Evolutionary conservation across 2,329 filamentous ascomycete genomes (phyloP).

Genomic region (Alternaria brassicae): DNA sequence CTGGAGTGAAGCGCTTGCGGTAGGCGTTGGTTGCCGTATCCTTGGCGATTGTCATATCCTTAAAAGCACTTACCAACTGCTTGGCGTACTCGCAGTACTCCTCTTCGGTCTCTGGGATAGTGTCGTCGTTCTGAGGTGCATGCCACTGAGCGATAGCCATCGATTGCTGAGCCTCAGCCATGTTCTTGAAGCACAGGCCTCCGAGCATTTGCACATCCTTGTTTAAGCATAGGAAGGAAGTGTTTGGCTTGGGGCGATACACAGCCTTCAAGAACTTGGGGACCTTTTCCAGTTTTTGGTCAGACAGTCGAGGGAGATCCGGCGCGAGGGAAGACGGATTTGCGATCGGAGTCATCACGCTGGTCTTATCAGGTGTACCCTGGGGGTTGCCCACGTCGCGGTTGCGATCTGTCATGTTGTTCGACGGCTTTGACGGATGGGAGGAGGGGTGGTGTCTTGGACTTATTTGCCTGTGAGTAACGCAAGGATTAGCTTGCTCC

Average conservation of each 20-base stretch:
- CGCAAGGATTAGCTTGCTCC: neutral
- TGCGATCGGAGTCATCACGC: neutral
- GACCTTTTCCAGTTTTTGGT: neutral
- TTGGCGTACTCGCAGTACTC: conserved; percentile 6
- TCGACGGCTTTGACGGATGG: neutral
- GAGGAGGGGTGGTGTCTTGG: neutral
- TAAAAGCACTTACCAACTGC: conserved; percentile 13
- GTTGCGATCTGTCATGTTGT: conserved; percentile 7
- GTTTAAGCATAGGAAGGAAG: conserved; percentile 12
- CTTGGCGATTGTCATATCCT: conserved; percentile 8
- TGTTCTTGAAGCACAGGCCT: conserved; percentile 16
- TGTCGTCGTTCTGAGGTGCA: conserved; percentile 7
- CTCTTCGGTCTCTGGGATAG: conserved; percentile 14
- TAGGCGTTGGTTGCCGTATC: conserved; percentile 16
- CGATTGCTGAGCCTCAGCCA: conserved; percentile 4
- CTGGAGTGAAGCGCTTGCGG: conserved; percentile 19
- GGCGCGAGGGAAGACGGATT: neutral
- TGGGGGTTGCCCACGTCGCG: neutral
- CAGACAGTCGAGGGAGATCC: neutral
- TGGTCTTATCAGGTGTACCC: neutral
- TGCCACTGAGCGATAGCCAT: conserved; percentile 11
- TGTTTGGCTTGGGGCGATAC: conserved; percentile 3
- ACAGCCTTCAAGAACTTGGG: neutral
- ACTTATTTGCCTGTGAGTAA: neutral
- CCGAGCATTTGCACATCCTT: neutral